Evolutionary conservation across 148 eudicot genomes (phyloP), one percentile per base, ranked within the genome.

Genomic region (Fagopyrum homotropicum): DNA sequence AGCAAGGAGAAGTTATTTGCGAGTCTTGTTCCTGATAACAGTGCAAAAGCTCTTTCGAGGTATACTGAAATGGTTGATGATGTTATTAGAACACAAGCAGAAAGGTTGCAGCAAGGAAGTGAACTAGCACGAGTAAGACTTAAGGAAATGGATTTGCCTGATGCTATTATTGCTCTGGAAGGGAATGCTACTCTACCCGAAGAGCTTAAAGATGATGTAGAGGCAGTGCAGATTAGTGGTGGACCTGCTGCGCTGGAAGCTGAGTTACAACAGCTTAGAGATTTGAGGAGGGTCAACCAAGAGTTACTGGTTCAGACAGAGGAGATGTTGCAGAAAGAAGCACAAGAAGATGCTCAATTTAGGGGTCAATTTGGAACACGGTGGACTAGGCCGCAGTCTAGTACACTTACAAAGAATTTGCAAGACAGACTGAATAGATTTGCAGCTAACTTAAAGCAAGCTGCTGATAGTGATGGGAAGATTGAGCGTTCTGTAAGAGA

Each of bases 351-450:
- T 84, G 85, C 88, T 76, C 97, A 95, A 61, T 95, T 95, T 78
- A 90, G 98, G 84, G 85, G 79, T 77, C 99, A 95, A 80, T 95
- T 92, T 78, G 98, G 99, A 72, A 89, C 91, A 50, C 86, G 98
- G 51, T 95, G 99, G 99, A 95, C 99, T 76, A 89, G 97, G 78
- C 99, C 99, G 71, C 99, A 92, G 66, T 95, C 99, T 35, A 87
- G 88, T 83, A 95, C 99, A 72, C 84, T 95, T 51, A 95, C 97
- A 46, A 95, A 95, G 86, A 92, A 86, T 77, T 83, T 92, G 75
- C 93, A 81, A 79, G 99, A 95, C 76, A 84, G 99, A 78, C 82
- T 95, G 73, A 95, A 95, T 72, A 90, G 92, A 78, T 95, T 92
- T 81, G 98, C 99, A 66, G 97, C 79, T 17, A 92, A 95, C 84